These are phyloP conservation scores for Entomophthora muscae DNA, from an alignment of 371 early-diverging fungal species.

Conservation along the genomic window DNA sequence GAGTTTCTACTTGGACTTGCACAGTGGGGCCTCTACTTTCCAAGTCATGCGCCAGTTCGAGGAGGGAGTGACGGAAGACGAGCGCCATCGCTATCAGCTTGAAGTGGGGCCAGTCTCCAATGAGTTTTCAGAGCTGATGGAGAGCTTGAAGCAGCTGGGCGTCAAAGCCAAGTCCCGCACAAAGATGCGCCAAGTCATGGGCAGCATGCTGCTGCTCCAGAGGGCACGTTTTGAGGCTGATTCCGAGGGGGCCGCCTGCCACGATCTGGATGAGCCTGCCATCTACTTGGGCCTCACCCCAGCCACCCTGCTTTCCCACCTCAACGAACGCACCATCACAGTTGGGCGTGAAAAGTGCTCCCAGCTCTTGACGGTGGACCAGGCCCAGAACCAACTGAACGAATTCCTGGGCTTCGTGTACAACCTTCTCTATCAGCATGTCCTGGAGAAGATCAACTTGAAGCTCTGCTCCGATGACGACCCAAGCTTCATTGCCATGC, in stretches of 20 bases:
- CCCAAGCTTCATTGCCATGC: constrained; percentile 12
- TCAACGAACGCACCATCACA: constrained; percentile 37
- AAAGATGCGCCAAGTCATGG: constrained; percentile 44
- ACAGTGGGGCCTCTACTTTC: constrained; percentile 45
- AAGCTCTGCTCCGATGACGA: constrained; percentile 42
- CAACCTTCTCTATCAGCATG: constrained; percentile 63
- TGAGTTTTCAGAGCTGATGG: constrained; percentile 32
- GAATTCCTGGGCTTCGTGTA: constrained; percentile 56
- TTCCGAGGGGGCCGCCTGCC: constrained; percentile 39
- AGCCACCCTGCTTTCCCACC: constrained; percentile 35
- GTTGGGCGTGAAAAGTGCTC: constrained; percentile 70
- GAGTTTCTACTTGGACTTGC: constrained; percentile 8
- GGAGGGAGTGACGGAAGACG: constrained; percentile 25
- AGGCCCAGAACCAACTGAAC: constrained; percentile 55
- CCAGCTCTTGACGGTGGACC: constrained; percentile 57
- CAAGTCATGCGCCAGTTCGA: constrained; percentile 72
- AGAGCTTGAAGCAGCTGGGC: constrained; percentile 52
- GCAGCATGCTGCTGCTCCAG: constrained; percentile 67
- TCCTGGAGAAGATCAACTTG: constrained; percentile 72
- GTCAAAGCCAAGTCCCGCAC: constrained; percentile 52
- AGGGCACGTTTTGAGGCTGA: constrained; percentile 48
- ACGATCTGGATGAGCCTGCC: constrained; percentile 49
- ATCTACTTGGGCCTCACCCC: constrained; percentile 59
- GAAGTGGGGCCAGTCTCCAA: constrained; percentile 8
- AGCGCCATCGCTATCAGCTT: constrained; percentile 13